phyloP scores from a whole-genome alignment of 768 basidiomycete species.

The Filobasidium floriforme region DNA sequence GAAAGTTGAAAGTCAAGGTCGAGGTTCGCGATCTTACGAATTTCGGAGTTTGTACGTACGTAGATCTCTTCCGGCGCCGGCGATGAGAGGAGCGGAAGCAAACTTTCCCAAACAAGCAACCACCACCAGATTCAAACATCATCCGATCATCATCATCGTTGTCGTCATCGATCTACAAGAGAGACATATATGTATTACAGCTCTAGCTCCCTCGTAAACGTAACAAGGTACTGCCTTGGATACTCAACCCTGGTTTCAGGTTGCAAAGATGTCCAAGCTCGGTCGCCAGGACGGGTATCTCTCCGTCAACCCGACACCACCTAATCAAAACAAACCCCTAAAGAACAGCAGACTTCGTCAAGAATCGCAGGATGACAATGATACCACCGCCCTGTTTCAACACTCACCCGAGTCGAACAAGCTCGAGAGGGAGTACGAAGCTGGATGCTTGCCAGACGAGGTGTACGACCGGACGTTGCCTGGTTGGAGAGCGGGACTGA shows the following conservation, averaged over 20 bases:
- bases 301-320: neutral
- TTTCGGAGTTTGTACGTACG: too few species aligned
- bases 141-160: too few species aligned
- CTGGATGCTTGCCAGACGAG: slow-evolving; percentile 42
- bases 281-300: slow-evolving; percentile 5
- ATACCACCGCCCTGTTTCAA: slow-evolving; percentile 25
- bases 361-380: neutral
- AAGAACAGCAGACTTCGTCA: neutral
- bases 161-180: too few species aligned
- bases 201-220: too few species aligned
- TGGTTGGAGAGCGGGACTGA: slow-evolving; percentile 31
- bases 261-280: neutral
- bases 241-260: too few species aligned
- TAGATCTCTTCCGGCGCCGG: too few species aligned
- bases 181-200: too few species aligned
- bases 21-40: too few species aligned
- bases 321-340: neutral
- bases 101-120: slow-evolving; percentile 5
- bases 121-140: too few species aligned
- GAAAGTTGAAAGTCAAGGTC: too few species aligned
- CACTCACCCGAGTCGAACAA: slow-evolving; percentile 26
- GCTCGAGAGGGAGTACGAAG: slow-evolving; percentile 31
- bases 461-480: slow-evolving; percentile 37
- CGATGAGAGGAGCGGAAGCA: too few species aligned
- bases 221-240: too few species aligned